Base-by-base conservation (phyloP, 2,329 filamentous ascomycete species). In the Fusarium setosum region DNA sequence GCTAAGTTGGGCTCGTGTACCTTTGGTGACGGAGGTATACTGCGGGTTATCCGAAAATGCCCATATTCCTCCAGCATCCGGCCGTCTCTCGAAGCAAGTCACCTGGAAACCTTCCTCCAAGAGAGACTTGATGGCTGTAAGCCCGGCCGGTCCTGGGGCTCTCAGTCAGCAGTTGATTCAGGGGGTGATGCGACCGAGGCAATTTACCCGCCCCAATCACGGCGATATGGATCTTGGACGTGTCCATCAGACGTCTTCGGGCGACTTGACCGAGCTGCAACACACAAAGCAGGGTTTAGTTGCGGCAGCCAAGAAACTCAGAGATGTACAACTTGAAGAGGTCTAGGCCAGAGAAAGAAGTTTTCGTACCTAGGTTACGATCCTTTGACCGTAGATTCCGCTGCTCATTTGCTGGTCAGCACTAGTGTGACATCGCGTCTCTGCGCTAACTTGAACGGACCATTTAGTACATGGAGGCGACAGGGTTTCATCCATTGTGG, bases 51-150 rank as follows among this genome's bases (percentile, higher is more conserved):
- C 63, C 4, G 63, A 65, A 35, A 71, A 71, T 0, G 63, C 64
- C 65, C 70, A 74, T 7, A 72, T 6, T 5, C 72, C 71, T 1
- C 71, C 71, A 3, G 62, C 68, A 3, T 71, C 55, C 23, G 57
- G 51, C 24, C 69, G 63, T 47, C 68, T 59, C 52, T 73, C 69
- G 24, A 69, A 73, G 13, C 58, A 59, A 6, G 67, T 73, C 20
- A 71, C 65, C 1, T 68, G 48, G 31, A 73, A 73, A 1, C 63
- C 65, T 21, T 73, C 72, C 10, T 73, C 68, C 1, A 49, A 17
- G 20, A 73, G 58, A 6, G 65, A 61, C 35, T 72, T 72, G 15
- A 73, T 59, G 9, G 66, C 67, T 2, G 68, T 59, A 8, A 73
- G 50, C 3, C 69, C 72, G 9, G 62, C 69, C 3, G 67, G 68